Conservation (phyloP, 257 asterid genomes). For the Solanum sitiens region DNA sequence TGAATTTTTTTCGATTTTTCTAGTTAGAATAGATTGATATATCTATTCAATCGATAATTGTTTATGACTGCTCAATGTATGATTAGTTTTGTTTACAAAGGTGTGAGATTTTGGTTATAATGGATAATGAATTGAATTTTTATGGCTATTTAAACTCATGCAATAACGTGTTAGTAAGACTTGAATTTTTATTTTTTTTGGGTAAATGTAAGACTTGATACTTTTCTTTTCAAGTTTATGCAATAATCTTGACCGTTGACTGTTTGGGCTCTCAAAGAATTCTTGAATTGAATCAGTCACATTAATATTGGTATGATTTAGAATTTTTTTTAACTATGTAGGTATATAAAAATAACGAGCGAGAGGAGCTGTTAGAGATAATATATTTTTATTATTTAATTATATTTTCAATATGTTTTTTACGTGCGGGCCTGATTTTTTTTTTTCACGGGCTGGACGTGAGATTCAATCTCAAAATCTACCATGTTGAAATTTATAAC, state of each 20-base stretch:
- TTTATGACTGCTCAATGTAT: not conserved
- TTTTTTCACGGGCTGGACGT: no score
- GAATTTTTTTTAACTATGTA: not conserved
- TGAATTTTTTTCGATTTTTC: not conserved
- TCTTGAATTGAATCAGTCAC: not conserved
- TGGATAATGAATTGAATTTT: not conserved
- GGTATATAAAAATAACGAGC: no score
- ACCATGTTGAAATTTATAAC: no score
- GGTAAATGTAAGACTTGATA: not conserved
- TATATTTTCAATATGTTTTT: no score
- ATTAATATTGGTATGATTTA: not conserved
- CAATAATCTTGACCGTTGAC: not conserved
- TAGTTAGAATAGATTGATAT: not conserved
- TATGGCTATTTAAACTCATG: not conserved
- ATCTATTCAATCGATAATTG: not conserved
- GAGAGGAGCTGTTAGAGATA: no score
- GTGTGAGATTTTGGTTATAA: not conserved
- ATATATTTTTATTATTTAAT: no score
- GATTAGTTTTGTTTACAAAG: not conserved
- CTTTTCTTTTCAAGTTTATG: not conserved
- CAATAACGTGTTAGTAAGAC: not conserved
- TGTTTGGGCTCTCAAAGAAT: not conserved
- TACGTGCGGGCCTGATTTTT: no score
- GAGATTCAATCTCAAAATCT: no score
- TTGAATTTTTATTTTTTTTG: not conserved